Base-by-base conservation (phyloP, 176 grass and related monocot species). In the Puya raimondii region DNA sequence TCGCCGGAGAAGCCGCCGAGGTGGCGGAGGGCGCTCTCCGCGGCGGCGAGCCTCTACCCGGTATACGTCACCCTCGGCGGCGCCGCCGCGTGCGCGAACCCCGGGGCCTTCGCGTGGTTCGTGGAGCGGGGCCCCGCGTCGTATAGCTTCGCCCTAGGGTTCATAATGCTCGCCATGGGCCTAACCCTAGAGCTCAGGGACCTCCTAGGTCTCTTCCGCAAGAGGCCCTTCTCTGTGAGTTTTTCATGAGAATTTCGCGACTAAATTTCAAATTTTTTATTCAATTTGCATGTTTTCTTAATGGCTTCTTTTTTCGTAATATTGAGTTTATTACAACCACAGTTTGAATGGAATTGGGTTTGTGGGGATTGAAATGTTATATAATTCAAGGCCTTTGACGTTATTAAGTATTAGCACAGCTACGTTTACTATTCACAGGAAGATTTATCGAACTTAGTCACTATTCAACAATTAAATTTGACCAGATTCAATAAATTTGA, bases 81-180 rank as follows among this genome's bases (percentile, higher is more conserved):
- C 23, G 50, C 63, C 23, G 70, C 80, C 10, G 84, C 86, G 49
- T 72, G 77, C 49, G 65, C 75, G 14, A 77, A 85, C 11, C 91
- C 91, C 0, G 82, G 70, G 13, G 57, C 91, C 33, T 95, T 87
- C 78, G 47, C 74, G 50, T 89, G 86, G 84, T 87, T 95, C 48
- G 86, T 85, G 16, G 48, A 69, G 21, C 70, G 79, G 64, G 75
- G 78, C 26, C 91, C 86, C 15, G 81, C 78, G 33, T 95, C 86
- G 10, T 94, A 94, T 79, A 94, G 79, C 68, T 76, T 42, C 63
- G 51, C 84, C 51, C 78, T 95, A 18, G 91, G 81, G n/a, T 57
- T 95, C 59, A 87, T 95, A 68, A 95, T 95, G 91, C 65, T 95
- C 74, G 78, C 81, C 84, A 95, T 85, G 91, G 91, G 91, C 50